Evolutionary conservation across 1,284 basidiomycete genomes (phyloP).

Genomic region (Trichosporon sp.): DNA sequence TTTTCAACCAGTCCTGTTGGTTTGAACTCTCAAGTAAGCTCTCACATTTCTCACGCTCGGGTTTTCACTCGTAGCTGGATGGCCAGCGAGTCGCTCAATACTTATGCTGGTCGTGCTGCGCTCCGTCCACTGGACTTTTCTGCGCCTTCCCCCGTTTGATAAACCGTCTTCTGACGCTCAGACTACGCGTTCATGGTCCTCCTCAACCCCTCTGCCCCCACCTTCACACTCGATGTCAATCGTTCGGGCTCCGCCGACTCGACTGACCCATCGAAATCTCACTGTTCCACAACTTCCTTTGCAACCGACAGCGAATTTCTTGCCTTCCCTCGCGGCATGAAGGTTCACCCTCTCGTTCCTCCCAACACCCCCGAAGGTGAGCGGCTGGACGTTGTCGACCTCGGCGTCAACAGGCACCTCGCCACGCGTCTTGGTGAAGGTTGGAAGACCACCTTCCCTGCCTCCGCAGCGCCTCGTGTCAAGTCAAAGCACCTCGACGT

Average conservation of each 20-base stretch:
- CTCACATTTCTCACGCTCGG: too few species aligned
- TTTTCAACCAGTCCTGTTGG: neutral
- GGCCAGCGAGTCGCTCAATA: too few species aligned
- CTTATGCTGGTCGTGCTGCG: neutral
- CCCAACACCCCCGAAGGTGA: constrained; percentile 20
- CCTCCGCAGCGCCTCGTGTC: neutral
- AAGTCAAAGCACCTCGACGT: neutral
- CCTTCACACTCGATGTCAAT: constrained; percentile 14
- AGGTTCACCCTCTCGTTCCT: constrained; percentile 2
- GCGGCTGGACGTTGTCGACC: neutral
- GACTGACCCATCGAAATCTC: neutral
- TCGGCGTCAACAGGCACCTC: constrained; percentile 7
- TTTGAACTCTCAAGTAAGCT: neutral
- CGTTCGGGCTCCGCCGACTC: neutral
- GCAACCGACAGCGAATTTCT: neutral
- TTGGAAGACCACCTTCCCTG: constrained; percentile 26
- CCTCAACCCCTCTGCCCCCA: constrained; percentile 24
- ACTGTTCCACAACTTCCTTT: neutral
- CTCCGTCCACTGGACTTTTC: neutral
- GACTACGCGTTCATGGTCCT: constrained; percentile 16
- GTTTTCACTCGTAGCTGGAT: too few species aligned
- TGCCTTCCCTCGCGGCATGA: too few species aligned
- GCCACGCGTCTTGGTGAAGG: constrained; percentile 23
- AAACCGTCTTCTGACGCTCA: neutral
- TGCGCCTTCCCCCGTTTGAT: neutral